phyloP scores from a whole-genome alignment of 768 basidiomycete species.

The Lactifluus hygrophoroides region DNA sequence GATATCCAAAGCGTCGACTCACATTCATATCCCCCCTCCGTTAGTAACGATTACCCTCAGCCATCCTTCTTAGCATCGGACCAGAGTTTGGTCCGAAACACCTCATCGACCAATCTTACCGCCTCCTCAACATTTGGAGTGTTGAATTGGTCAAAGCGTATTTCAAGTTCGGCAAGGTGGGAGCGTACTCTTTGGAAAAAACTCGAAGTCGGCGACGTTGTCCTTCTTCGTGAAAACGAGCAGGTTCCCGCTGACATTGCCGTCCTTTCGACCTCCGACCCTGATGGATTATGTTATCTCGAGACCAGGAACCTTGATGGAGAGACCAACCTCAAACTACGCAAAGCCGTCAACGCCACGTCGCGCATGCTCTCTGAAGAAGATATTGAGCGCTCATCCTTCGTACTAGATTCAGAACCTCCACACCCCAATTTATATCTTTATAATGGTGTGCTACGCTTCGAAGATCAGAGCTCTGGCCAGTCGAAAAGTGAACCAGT shows the following conservation, averaged over 20 bases:
- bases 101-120: conserved; percentile 7
- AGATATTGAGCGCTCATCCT: conserved; percentile 79
- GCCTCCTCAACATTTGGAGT: conserved; percentile 41
- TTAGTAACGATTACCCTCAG: conserved; percentile 9
- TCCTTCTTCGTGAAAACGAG: conserved; percentile 85
- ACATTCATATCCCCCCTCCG: conserved; percentile 22
- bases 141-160: conserved; percentile 67
- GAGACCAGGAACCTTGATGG: conserved; percentile 99
- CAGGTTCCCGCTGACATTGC: conserved; percentile 95
- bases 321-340: conserved; percentile 92
- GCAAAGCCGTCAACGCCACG: conserved; percentile 70
- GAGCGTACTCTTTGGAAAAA: conserved; percentile 98
- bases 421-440: conserved; percentile 90
- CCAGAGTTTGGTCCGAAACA: background rate
- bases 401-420: conserved; percentile 87
- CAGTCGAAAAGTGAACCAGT: conserved; percentile 59
- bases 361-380: conserved; percentile 73
- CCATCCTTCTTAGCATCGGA: conserved; percentile 10
- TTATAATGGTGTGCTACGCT: conserved; percentile 81
- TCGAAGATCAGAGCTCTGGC: conserved; percentile 43
- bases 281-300: conserved; percentile 87
- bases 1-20: conserved; percentile 29
- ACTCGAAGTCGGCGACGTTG: conserved; percentile 93
- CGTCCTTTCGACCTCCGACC: conserved; percentile 84
- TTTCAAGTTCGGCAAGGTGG: conserved; percentile 73